phyloP scores from a whole-genome alignment of 257 asterid genomes.

The Forsythia suspensa region DNA sequence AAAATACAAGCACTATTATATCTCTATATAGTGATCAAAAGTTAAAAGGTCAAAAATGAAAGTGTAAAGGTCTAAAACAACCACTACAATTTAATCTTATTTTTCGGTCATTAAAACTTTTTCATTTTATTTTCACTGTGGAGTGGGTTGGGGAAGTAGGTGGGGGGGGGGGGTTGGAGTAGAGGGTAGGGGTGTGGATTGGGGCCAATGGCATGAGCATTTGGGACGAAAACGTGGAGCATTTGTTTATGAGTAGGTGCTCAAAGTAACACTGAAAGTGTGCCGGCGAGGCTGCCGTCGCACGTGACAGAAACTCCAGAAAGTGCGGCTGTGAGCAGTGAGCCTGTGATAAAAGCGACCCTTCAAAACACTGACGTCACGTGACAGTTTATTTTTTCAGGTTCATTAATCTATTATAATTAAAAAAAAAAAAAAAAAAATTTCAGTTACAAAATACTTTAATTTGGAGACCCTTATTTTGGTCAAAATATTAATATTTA shows the following conservation, averaged over 20 bases:
- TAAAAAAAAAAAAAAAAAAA: neutral
- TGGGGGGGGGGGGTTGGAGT: neutral
- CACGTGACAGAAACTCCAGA: neutral
- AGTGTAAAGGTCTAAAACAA: too few relatives aligned
- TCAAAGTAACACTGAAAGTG: neutral
- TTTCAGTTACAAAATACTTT: too few relatives aligned
- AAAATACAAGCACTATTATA: too few relatives aligned
- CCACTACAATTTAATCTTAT: too few relatives aligned
- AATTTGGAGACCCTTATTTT: too few relatives aligned
- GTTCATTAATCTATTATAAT: neutral
- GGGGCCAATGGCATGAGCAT: neutral
- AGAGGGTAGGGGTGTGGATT: neutral
- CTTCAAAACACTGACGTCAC: neutral
- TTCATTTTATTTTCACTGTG: neutral
- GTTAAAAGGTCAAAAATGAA: too few relatives aligned
- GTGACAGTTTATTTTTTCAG: neutral
- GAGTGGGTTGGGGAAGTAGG: neutral
- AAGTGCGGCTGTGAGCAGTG: conserved; percentile 6
- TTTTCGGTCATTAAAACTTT: too few relatives aligned
- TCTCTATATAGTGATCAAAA: too few relatives aligned
- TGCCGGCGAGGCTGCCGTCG: neutral
- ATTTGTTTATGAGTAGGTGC: neutral
- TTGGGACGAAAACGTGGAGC: neutral
- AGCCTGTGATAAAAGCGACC: neutral
- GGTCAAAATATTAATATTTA: too few relatives aligned